Conservation (phyloP, 1,284 basidiomycete genomes). For the Trametes versicolor region DNA sequence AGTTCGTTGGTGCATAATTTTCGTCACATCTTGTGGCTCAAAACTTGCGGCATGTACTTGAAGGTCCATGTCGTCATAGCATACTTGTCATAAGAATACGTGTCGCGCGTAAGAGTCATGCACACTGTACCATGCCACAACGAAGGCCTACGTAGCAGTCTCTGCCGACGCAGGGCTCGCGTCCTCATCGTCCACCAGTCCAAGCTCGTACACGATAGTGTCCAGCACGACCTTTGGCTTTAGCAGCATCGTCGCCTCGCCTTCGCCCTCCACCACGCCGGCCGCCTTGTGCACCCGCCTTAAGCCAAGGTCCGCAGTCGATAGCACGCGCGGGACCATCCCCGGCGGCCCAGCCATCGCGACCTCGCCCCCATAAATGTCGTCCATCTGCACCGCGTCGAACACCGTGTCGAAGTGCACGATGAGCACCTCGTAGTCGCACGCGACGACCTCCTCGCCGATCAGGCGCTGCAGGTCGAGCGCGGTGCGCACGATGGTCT, state of each 20-base stretch:
- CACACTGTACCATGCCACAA: slow-evolving; percentile 7
- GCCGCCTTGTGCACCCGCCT: slow-evolving; percentile 36
- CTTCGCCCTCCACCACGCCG: slow-evolving; percentile 36
- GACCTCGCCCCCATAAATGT: slow-evolving; percentile 44
- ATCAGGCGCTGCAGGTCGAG: slow-evolving; percentile 61
- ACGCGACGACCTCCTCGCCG: slow-evolving; percentile 55
- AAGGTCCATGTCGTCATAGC: slow-evolving; percentile 1
- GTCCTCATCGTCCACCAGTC: slow-evolving; percentile 37
- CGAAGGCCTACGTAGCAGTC: slow-evolving; percentile 20
- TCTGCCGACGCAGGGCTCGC: slow-evolving; percentile 22
- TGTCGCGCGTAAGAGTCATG: background rate
- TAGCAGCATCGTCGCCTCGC: slow-evolving; percentile 39
- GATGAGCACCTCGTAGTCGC: slow-evolving; percentile 56
- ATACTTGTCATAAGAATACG: slow-evolving; percentile 15
- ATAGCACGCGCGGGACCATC: slow-evolving; percentile 42
- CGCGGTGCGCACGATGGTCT: slow-evolving; percentile 33
- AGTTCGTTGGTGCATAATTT: background rate
- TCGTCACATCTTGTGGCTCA: background rate
- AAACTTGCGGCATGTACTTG: background rate
- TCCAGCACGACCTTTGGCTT: slow-evolving; percentile 51
- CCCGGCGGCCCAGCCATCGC: slow-evolving; percentile 20
- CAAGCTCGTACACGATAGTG: slow-evolving; percentile 37
- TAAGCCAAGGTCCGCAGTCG: slow-evolving; percentile 51
- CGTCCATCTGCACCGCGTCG: slow-evolving; percentile 55
- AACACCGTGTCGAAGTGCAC: slow-evolving; percentile 52